These are phyloP conservation scores for Lentinula lateritia DNA, from an alignment of 768 basidiomycete genomes.

Conservation along the genomic window DNA sequence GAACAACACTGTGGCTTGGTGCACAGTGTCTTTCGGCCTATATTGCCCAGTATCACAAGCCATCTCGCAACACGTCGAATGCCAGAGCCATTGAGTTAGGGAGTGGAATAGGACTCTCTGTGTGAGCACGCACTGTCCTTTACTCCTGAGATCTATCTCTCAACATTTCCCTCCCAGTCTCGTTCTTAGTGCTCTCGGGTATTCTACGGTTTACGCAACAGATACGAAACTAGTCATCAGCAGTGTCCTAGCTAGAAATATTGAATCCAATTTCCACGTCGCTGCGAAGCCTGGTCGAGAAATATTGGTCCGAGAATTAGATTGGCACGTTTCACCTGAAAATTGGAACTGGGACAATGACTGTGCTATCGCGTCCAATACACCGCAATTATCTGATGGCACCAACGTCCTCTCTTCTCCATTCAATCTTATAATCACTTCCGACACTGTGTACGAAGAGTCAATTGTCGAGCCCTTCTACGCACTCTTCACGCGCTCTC, in stretches of 20 bases:
- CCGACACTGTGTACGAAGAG: conserved; percentile 74
- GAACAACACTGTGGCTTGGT: conserved; percentile 81
- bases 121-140: conserved; percentile 37
- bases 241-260: conserved; percentile 59
- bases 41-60: conserved; percentile 35
- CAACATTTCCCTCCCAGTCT: conserved; percentile 35
- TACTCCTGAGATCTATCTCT: conserved; percentile 5
- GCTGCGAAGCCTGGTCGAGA: conserved; percentile 24
- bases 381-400: conserved; percentile 15
- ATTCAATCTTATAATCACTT: conserved; percentile 74
- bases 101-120: conserved; percentile 74
- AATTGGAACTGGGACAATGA: conserved; percentile 52
- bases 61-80: conserved; percentile 10
- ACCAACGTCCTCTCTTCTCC: conserved; percentile 22
- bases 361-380: conserved; percentile 24
- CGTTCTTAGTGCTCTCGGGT: conserved; percentile 61
- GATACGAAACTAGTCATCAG: conserved; percentile 62
- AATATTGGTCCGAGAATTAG: conserved; percentile 59
- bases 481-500: conserved; percentile 57
- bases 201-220: conserved; percentile 65
- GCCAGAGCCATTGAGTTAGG: conserved; percentile 66
- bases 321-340: conserved; percentile 58
- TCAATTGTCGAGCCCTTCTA: conserved; percentile 66
- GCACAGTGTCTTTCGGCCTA: conserved; percentile 71
- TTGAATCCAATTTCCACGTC: conserved; percentile 40